Evolutionary conservation across 1,139 yeast species (phyloP), one percentile per base, ranked within the genome.

Genomic region (Suhomyces taliae): DNA sequence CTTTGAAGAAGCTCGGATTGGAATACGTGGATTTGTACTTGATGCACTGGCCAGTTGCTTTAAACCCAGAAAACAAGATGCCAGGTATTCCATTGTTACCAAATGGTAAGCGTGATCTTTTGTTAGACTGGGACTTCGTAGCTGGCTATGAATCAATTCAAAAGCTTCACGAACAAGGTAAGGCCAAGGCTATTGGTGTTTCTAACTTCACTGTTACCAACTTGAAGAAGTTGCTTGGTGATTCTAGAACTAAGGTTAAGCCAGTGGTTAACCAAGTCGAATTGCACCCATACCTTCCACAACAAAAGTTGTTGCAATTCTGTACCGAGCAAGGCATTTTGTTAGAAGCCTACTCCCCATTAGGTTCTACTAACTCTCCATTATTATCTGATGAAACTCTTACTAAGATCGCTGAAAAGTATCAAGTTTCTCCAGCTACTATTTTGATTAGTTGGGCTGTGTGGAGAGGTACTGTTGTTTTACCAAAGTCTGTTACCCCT

Each of bases 11-110:
- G 59, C 73, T 90, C 56, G 85, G 86, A 2, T 69, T 87, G 55
- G 95, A 87, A 43, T 90, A 90, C 59, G 84, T 90, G 48, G 97
- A 90, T 64, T 73, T 90, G 57, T 85, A 85, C 64, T 76, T 90
- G 62, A 79, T 88, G 60, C 97, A 90, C 68, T 90, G 95, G 96
- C 97, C 97, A 4, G 76, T 81, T 44, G 77, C 88, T 1, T 39
- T 33, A 32, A 39, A 39, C 15, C 41, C 37, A 11, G 41, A 32
- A 27, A 43, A 43, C 36, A 43, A 43, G 36, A 31, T 46, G 45
- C 73, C 8, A 62, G 69, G 36, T 77, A 55, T 65, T 35, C 50
- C 38, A 27, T 19, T 27, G 11, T 53, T 55, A 45, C 63, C 41
- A 31, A 39, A 39, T 27, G 41, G 41, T 24, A 39, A 39, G 7